Conservation (phyloP, 768 basidiomycete species). For the Arthromyces matolae region DNA sequence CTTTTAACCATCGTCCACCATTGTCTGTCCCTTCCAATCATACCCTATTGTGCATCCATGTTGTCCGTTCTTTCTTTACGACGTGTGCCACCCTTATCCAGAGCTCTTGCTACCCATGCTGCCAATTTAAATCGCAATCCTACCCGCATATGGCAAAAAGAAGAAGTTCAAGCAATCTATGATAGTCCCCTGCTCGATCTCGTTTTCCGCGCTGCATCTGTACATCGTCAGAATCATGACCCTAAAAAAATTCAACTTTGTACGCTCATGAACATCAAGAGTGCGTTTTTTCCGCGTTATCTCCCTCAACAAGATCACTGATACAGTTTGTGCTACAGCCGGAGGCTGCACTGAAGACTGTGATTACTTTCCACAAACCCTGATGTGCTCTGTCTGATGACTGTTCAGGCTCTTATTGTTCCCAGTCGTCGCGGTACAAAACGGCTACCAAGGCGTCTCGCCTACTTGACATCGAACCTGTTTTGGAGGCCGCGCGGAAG, state of each 20-base stretch:
- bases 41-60: constrained; percentile 27
- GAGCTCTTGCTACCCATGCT: constrained; percentile 65
- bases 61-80: constrained; percentile 30
- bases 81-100: constrained; percentile 28
- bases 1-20: background rate
- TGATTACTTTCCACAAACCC: constrained; percentile 33
- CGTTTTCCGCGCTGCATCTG: constrained; percentile 78
- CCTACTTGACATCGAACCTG: constrained; percentile 86
- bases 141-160: constrained; percentile 67
- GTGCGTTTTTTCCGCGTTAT: constrained; percentile 47
- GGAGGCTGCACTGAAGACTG: constrained; percentile 97
- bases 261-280: constrained; percentile 98
- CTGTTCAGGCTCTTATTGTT: constrained; percentile 86
- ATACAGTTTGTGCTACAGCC: constrained; percentile 41
- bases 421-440: constrained; percentile 91
- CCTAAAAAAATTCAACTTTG: constrained; percentile 91
- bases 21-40: background rate
- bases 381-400: constrained; percentile 2
- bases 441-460: constrained; percentile 87
- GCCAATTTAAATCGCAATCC: constrained; percentile 24
- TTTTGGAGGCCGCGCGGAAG: constrained; percentile 86
- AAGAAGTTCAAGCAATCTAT: constrained; percentile 83
- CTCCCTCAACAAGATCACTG: constrained; percentile 16
- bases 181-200: constrained; percentile 84
- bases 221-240: constrained; percentile 86